These are phyloP conservation scores for Globisporangium cylindrosporum DNA, from an alignment of 352 stramenopile species.

Conservation along the genomic window DNA sequence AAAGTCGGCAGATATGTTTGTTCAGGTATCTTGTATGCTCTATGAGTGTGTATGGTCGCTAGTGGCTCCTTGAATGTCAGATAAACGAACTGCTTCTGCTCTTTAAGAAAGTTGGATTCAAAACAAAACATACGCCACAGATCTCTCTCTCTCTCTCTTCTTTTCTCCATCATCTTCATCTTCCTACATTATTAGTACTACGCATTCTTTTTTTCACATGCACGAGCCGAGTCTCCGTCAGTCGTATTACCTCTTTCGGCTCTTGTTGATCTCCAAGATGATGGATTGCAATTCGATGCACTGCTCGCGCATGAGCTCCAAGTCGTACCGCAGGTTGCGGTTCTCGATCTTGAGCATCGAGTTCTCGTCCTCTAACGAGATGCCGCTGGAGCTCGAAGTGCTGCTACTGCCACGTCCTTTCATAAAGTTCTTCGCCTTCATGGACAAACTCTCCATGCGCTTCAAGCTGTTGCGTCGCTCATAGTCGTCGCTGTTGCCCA, in stretches of 20 bases:
- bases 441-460: conserved; percentile 72
- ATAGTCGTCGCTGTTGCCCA: conserved; percentile 21
- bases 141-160: not conserved
- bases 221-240: not conserved
- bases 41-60: too few species aligned
- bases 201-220: conserved; percentile 10
- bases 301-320: conserved; percentile 87
- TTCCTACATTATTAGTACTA: conserved; percentile 13
- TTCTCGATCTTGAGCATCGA: conserved; percentile 87
- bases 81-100: not conserved
- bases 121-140: conserved; percentile 7
- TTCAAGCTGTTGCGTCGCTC: conserved; percentile 54
- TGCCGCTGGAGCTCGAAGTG: conserved; percentile 58
- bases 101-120: conserved; percentile 3
- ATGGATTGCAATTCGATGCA: conserved; percentile 86
- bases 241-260: conserved; percentile 67
- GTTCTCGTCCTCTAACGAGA: conserved; percentile 82
- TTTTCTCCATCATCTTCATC: not conserved
- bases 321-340: conserved; percentile 84
- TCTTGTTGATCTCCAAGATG: conserved; percentile 90
- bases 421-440: conserved; percentile 70
- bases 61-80: too few species aligned
- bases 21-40: too few species aligned
- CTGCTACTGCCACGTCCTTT: conserved; percentile 53
- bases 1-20: too few species aligned